Conservation (phyloP, 208 protist genomes). For the Angomonas deanei region DNA sequence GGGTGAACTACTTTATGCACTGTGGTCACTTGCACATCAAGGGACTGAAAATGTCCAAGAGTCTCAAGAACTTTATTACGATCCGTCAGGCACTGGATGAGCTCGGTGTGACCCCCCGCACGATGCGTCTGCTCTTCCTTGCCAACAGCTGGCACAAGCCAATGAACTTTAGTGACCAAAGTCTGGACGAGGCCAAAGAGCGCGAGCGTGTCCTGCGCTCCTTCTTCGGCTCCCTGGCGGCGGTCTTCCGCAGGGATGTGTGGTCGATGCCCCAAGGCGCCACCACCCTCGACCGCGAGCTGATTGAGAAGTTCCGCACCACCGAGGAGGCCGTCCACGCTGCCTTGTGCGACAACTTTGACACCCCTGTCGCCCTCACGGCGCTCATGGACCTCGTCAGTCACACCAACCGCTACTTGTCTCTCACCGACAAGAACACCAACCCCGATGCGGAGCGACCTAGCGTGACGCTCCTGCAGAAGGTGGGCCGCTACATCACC, state of each 20-base stretch:
- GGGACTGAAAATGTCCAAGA: slow-evolving; percentile 99
- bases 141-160: slow-evolving; percentile 84
- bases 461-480: slow-evolving; percentile 64
- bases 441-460: slow-evolving; percentile 15
- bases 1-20: slow-evolving; percentile 98
- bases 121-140: slow-evolving; percentile 95
- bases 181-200: slow-evolving; percentile 80
- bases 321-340: slow-evolving; percentile 74
- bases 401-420: slow-evolving; percentile 82
- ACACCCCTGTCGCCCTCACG: slow-evolving; percentile 85
- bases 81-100: slow-evolving; percentile 88
- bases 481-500: slow-evolving; percentile 85
- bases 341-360: slow-evolving; percentile 91
- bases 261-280: slow-evolving; percentile 36
- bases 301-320: slow-evolving; percentile 31
- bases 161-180: slow-evolving; percentile 93
- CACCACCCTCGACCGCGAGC: slow-evolving; percentile 42
- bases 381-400: slow-evolving; percentile 71
- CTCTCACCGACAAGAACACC: slow-evolving; percentile 15
- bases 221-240: slow-evolving; percentile 82
- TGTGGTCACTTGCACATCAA: slow-evolving; percentile 97
- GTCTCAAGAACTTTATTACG: slow-evolving; percentile 99
- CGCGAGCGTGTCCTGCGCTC: slow-evolving; percentile 75
- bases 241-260: slow-evolving; percentile 42
- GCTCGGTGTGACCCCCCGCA: slow-evolving; percentile 55